phyloP scores from a whole-genome alignment of 148 eudicot genomes.

The Camellia granthamiana region DNA sequence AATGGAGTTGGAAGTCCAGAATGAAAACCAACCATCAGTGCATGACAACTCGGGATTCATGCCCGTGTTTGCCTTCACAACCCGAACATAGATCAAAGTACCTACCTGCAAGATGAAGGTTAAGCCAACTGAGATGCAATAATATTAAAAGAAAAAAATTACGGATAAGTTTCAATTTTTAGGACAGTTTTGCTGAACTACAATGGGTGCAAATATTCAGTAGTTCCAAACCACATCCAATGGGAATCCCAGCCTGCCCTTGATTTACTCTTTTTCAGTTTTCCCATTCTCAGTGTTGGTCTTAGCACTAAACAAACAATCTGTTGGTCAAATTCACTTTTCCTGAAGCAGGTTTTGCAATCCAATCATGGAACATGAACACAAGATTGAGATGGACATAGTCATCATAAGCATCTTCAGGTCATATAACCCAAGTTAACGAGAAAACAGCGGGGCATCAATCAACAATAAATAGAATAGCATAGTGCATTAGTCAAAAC shows the following conservation, averaged over 20 bases:
- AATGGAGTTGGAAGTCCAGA: neutral
- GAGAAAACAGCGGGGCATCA: neutral
- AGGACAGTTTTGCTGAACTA: conserved; percentile 10
- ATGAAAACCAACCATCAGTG: conserved; percentile 70
- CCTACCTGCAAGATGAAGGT: conserved; percentile 57
- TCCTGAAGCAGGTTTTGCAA: neutral
- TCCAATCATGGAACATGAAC: neutral
- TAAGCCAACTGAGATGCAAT: conserved; percentile 9
- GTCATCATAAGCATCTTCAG: neutral
- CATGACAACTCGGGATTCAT: conserved; percentile 96
- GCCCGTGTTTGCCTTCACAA: conserved; percentile 84
- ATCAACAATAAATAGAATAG: conserved; percentile 3
- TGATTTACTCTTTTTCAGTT: neutral
- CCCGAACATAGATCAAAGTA: conserved; percentile 78
- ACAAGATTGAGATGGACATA: neutral
- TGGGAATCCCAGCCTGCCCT: neutral
- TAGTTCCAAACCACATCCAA: neutral
- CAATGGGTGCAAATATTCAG: neutral
- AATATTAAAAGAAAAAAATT: neutral
- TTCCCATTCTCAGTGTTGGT: neutral
- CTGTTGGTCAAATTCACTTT: neutral
- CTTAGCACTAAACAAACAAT: neutral
- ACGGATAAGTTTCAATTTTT: neutral
- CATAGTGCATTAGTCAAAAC: neutral
- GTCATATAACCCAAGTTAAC: neutral